Evolutionary conservation across 73 alveolate genomes (phyloP).

Genomic region (Tetrahymena malaccensis): DNA sequence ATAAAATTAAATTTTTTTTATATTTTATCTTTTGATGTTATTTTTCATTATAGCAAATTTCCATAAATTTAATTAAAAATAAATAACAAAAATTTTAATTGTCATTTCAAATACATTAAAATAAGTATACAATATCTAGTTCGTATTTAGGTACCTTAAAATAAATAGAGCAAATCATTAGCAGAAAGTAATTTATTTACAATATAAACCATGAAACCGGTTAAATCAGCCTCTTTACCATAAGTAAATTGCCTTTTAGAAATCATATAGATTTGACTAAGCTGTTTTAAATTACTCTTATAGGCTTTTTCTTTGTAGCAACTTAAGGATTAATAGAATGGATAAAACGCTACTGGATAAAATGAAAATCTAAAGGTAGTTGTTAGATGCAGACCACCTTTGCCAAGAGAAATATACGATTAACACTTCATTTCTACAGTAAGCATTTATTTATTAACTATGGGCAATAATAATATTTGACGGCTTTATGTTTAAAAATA

Average conservation of each 20-base stretch:
- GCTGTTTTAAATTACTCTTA: background rate
- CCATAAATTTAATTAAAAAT: background rate
- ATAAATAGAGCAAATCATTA: background rate
- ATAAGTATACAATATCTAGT: background rate
- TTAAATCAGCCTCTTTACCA: background rate
- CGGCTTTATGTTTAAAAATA: background rate
- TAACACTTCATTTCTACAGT: constrained; percentile 63
- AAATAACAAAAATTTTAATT: background rate
- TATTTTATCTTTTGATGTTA: background rate
- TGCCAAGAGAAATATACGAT: constrained; percentile 65
- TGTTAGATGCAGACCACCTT: constrained; percentile 75
- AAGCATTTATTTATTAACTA: background rate
- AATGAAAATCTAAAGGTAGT: constrained; percentile 67
- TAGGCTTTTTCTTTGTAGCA: background rate
- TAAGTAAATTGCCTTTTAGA: background rate
- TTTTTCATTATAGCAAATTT: background rate
- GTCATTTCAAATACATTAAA: background rate
- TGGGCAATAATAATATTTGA: background rate
- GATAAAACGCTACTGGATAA: background rate
- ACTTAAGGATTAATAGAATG: background rate
- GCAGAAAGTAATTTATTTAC: background rate
- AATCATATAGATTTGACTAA: too few relatives aligned
- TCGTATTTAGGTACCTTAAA: background rate
- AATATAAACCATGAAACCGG: background rate
- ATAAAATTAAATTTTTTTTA: background rate